Percentiles rank a stretch among this genome's conserved stretches.
phyloP scores from a whole-genome alignment of 495 filamentous ascomycete species.

The Bacidia gigantensis region DNA sequence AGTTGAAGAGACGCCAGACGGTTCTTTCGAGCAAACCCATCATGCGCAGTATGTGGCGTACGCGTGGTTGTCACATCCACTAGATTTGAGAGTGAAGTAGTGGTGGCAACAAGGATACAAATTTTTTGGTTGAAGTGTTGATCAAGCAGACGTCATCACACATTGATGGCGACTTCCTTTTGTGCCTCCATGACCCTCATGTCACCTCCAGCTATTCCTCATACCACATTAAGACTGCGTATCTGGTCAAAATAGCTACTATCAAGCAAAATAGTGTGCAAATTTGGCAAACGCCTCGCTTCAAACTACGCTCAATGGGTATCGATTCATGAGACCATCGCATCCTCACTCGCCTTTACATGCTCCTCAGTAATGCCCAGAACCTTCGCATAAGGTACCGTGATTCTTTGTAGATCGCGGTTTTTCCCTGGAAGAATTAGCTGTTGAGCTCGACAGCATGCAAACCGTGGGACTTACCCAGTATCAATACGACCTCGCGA shows the following conservation, averaged over 20 bases:
- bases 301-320: background rate
- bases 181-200: no score
- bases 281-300: background rate
- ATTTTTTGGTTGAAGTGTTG: no score
- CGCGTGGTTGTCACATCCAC: background rate
- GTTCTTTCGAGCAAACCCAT: constrained; percentile 17
- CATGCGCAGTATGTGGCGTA: background rate
- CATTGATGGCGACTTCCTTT: background rate
- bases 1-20: constrained; percentile 13
- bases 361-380: constrained; percentile 42
- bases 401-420: constrained; percentile 78
- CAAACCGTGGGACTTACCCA: constrained; percentile 49
- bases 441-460: background rate
- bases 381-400: constrained; percentile 75
- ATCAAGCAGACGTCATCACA: background rate
- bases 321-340: background rate
- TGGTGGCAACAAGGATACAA: no score
- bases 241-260: no score
- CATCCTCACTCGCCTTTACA: background rate
- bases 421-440: constrained; percentile 57
- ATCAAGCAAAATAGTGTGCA: no score
- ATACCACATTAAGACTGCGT: no score
- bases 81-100: background rate
- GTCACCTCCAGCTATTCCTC: no score
- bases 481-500: constrained; percentile 77